These are phyloP conservation scores for Artemisia annua DNA, from an alignment of 129 eudicot genomes.

Conservation along the genomic window DNA sequence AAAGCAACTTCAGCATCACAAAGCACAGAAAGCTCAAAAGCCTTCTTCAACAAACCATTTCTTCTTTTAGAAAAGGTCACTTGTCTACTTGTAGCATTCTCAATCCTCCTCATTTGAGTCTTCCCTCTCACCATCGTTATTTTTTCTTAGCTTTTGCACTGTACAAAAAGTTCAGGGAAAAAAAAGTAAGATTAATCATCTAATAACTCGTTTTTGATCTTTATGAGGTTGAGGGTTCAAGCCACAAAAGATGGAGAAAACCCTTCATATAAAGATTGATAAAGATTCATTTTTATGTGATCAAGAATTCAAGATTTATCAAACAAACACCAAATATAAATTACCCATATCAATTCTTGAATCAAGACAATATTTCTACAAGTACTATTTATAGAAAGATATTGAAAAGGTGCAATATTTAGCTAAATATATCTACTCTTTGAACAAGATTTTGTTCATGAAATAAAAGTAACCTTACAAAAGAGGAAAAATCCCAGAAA, in stretches of 20 bases:
- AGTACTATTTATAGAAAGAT: slow-evolving; percentile 16
- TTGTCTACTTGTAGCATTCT: slow-evolving; percentile 87
- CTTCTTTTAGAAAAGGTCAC: slow-evolving; percentile 84
- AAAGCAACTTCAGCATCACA: slow-evolving; percentile 91
- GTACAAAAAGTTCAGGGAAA: background rate
- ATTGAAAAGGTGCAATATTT: slow-evolving; percentile 19
- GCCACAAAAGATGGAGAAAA: background rate
- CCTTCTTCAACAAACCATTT: slow-evolving; percentile 78
- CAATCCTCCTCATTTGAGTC: slow-evolving; percentile 90
- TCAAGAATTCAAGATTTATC: slow-evolving; percentile 23
- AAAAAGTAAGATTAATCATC: background rate
- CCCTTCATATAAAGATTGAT: background rate
- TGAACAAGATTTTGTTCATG: slow-evolving; percentile 28
- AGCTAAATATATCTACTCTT: slow-evolving; percentile 27
- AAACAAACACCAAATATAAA: slow-evolving; percentile 12
- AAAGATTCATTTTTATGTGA: slow-evolving; percentile 18
- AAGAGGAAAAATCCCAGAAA: slow-evolving; percentile 39
- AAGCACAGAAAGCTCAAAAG: slow-evolving; percentile 83
- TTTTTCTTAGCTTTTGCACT: background rate
- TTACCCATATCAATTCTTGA: slow-evolving; percentile 27
- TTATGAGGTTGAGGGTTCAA: background rate
- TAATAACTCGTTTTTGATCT: background rate
- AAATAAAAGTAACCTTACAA: slow-evolving; percentile 34
- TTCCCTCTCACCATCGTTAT: slow-evolving; percentile 78
- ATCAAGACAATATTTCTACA: slow-evolving; percentile 20